Base-by-base conservation (phyloP, 2,329 filamentous ascomycete genomes). In the Monosporascus sp. region DNA sequence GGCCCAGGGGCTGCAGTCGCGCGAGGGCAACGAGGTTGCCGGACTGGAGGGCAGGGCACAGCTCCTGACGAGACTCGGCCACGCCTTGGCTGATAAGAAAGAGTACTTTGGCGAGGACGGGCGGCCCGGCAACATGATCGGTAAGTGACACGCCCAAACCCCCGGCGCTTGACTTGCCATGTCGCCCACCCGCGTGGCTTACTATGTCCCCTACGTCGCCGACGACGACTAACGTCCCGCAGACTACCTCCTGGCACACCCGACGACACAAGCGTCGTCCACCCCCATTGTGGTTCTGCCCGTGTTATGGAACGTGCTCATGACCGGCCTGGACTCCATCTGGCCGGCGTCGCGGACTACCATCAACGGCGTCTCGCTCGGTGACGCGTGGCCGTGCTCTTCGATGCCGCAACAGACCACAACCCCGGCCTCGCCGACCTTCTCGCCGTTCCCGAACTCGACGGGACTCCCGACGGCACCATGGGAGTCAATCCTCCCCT, bases 161-260 rank as follows among this genome's bases (percentile, higher is more conserved):
- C 31, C 31, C 5, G 31, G 31, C 11, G 31, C 31, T 14, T 34
- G 31, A 2, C 31, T 34, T 34, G 11, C 31, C 11, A 14, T 34
- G 31, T 14, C 11, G 31, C 31, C 31, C 31, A 14, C 31, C 31
- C 31, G 31, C 31, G 31, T 14, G 31, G 31, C 31, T 14, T 14
- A 14, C 3, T 11, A 11, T 14, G 31, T 34, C 31, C 11, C 27
- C 11, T 5, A 11, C 31, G 31, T 5, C 31, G 9, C 14, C 31
- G 31, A 34, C 31, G 9, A 34, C 5, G 31, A 34, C 52, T 59
- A 57, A 53, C 51, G 44, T 27, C 49, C 56, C 8, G 17, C 63
- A 92, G 93, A 97, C 71, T 92, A 96, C 68, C 83, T 97, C n/a
- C 82, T 97, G 40, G 88, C 89, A 3, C 94, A 97, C 67, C 90